Conservation (phyloP, 306 rosid species). For the Cicer judaicum region DNA sequence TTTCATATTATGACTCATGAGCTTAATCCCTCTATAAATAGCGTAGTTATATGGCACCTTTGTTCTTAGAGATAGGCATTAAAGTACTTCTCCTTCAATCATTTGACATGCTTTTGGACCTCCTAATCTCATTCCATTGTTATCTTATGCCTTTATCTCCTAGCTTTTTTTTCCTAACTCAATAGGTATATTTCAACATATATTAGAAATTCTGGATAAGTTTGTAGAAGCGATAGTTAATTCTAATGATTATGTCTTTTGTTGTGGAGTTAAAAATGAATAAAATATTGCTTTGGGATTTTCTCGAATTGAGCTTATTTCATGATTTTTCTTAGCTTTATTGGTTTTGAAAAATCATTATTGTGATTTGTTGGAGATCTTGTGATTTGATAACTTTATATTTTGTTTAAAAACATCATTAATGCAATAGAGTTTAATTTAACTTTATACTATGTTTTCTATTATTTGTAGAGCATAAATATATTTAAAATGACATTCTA, state of each 20-base stretch:
- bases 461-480: conserved; percentile 15
- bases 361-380: conserved; percentile 5
- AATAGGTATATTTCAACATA: background rate
- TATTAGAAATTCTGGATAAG: conserved; percentile 5
- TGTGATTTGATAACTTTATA: conserved; percentile 1
- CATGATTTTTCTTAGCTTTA: background rate
- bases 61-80: background rate
- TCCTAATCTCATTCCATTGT: background rate
- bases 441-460: background rate
- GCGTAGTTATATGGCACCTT: background rate
- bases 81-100: background rate
- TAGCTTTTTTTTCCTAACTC: background rate
- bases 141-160: background rate
- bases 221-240: background rate
- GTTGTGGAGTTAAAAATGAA: background rate
- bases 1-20: background rate
- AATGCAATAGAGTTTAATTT: background rate
- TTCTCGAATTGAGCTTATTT: conserved; percentile 2
- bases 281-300: background rate
- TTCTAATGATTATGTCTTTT: conserved; percentile 1
- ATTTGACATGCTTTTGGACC: background rate
- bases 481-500: conserved; percentile 15
- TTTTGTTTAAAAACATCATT: background rate
- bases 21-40: background rate
- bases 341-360: conserved; percentile 6